Evolutionary conservation across 129 eudicot species (phyloP).

Genomic region (Daucus carota): DNA sequence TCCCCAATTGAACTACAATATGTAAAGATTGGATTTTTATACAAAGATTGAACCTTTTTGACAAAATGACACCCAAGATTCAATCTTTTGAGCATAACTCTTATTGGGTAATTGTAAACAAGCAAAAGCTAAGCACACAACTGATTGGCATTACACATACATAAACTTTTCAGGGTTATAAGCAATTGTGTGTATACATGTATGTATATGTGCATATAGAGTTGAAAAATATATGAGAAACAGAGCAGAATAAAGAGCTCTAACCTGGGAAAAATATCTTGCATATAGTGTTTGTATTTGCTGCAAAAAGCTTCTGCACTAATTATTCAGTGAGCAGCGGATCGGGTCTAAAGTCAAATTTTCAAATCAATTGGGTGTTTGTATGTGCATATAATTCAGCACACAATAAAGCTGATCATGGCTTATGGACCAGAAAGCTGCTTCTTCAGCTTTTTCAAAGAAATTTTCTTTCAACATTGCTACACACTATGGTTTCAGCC

Average conservation of each 20-base stretch:
- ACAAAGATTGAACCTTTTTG: conserved; percentile 22
- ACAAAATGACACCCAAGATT: conserved; percentile 14
- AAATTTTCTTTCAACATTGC: too few species aligned
- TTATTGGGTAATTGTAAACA: conserved; percentile 7
- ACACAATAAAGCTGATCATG: too few species aligned
- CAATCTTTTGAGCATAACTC: conserved; percentile 58
- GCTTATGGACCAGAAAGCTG: too few species aligned
- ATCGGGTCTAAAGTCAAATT: too few species aligned
- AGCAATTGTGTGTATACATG: neutral
- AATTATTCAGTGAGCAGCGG: too few species aligned
- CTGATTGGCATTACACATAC: neutral
- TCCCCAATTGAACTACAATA: conserved; percentile 21
- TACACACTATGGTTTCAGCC: too few species aligned
- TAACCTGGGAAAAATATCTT: neutral
- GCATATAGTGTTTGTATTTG: neutral
- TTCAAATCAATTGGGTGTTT: too few species aligned
- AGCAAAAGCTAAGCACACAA: neutral
- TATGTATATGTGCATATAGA: neutral
- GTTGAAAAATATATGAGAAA: neutral
- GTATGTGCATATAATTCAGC: too few species aligned
- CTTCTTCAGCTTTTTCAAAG: too few species aligned
- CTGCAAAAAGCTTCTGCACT: neutral
- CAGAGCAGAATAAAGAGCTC: neutral
- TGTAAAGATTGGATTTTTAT: conserved; percentile 15
- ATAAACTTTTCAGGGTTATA: neutral